phyloP scores from a whole-genome alignment of 148 eudicot species.

The Linanthus parryae region DNA sequence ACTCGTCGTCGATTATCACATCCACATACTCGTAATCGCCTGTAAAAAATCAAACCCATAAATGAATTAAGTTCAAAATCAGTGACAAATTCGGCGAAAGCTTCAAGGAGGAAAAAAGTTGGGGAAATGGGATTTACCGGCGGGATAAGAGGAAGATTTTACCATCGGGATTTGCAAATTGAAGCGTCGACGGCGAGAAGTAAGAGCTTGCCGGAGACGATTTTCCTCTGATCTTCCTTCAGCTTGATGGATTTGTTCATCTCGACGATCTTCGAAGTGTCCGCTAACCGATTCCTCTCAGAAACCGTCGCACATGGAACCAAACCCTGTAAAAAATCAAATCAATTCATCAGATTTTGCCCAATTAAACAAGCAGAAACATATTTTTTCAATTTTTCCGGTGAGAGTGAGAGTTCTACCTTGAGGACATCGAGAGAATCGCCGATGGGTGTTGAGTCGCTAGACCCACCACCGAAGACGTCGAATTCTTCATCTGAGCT shows the following conservation, averaged over 20 bases:
- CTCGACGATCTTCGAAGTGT: slow-evolving; percentile 66
- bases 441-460: no score
- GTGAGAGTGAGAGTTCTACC: slow-evolving; percentile 22
- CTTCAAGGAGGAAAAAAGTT: no score
- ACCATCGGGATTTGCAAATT: slow-evolving; percentile 87
- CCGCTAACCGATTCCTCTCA: slow-evolving; percentile 72
- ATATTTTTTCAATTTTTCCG: not conserved
- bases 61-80: no score
- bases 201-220: slow-evolving; percentile 45
- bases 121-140: no score
- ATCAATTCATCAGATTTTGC: not conserved
- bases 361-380: no score
- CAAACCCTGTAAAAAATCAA: slow-evolving; percentile 47
- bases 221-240: slow-evolving; percentile 57
- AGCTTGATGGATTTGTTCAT: slow-evolving; percentile 49
- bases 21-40: slow-evolving; percentile 89
- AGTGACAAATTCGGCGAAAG: no score
- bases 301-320: slow-evolving; percentile 49
- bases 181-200: slow-evolving; percentile 72
- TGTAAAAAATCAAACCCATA: no score
- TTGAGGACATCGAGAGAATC: slow-evolving; percentile 59
- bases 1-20: slow-evolving; percentile 53
- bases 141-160: slow-evolving; percentile 67
- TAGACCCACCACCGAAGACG: slow-evolving; percentile 13
- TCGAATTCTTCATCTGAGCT: slow-evolving; percentile 46